A percentile compares a stretch with the other conserved stretches of the same genome.
Evolutionary conservation across 352 stramenopile species (phyloP).

Genomic region (Pythium rhizo-oryzae): DNA sequence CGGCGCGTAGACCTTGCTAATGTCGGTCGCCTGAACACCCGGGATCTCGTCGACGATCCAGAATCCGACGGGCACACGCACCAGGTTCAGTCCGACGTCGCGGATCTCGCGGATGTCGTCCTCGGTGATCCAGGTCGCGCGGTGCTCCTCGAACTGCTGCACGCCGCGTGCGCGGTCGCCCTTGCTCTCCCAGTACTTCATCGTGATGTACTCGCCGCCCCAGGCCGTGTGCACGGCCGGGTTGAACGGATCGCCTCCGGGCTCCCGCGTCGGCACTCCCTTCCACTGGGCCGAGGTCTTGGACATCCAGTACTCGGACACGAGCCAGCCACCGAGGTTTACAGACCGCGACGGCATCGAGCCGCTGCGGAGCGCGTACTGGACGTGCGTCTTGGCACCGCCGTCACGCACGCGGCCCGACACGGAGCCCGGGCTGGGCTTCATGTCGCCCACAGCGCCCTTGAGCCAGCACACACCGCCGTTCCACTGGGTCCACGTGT

Average conservation of each 20-base stretch:
- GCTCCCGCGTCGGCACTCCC: conserved; percentile 27
- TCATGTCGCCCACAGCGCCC: conserved; percentile 10
- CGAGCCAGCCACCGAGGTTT: conserved; percentile 74
- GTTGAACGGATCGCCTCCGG: background rate
- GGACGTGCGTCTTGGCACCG: background rate
- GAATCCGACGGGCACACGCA: conserved; percentile 33
- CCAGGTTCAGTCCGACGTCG: conserved; percentile 27
- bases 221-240: conserved; percentile 30
- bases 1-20: conserved; percentile 24
- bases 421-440: background rate
- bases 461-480: conserved; percentile 52
- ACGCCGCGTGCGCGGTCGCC: conserved; percentile 15
- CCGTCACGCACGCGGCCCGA: background rate
- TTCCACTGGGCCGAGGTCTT: conserved; percentile 60
- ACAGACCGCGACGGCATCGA: conserved; percentile 37
- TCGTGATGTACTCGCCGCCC: conserved; percentile 32
- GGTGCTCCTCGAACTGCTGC: conserved; percentile 40
- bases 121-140: conserved; percentile 53
- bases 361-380: conserved; percentile 12
- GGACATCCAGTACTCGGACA: conserved; percentile 70
- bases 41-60: conserved; percentile 28
- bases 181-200: conserved; percentile 14
- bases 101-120: conserved; percentile 50
- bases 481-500: conserved; percentile 49
- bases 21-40: background rate